Evolutionary conservation across 495 filamentous ascomycete genomes (phyloP).

Genomic region (Aspergillus kassunensis): DNA sequence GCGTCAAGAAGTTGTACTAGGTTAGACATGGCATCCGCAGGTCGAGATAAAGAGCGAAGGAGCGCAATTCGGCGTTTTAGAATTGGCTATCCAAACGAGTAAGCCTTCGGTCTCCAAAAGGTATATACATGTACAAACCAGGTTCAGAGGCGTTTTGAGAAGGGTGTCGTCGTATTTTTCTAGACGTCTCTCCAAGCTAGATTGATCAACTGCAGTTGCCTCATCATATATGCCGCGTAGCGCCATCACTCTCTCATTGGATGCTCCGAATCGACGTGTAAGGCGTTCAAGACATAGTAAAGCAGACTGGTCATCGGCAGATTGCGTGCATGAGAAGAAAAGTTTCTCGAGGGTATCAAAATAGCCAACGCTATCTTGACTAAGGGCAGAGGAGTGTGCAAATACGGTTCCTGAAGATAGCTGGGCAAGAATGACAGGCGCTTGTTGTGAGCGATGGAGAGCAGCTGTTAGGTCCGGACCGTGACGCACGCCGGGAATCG

Average conservation of each 20-base stretch:
- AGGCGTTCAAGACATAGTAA: conserved; percentile 68
- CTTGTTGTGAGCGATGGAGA: conserved; percentile 72
- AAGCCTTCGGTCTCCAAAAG: conserved; percentile 5
- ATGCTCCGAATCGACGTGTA: conserved; percentile 70
- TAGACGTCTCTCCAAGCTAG: conserved; percentile 62
- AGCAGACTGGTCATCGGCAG: conserved; percentile 76
- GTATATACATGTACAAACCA: conserved; percentile 51
- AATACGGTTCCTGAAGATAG: conserved; percentile 42
- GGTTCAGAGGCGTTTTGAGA: conserved; percentile 70
- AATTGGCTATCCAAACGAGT: conserved; percentile 57
- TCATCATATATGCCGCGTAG: conserved; percentile 81
- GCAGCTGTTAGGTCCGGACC: conserved; percentile 47
- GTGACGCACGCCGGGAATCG: conserved; percentile 15
- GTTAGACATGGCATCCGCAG: conserved; percentile 67
- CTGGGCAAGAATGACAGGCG: conserved; percentile 60
- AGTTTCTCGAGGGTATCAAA: conserved; percentile 86
- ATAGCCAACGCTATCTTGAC: conserved; percentile 67
- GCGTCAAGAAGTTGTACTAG: conserved; percentile 72
- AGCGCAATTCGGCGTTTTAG: conserved; percentile 82
- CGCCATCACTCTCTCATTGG: conserved; percentile 80
- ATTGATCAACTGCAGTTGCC: conserved; percentile 63
- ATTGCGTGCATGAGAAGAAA: conserved; percentile 76
- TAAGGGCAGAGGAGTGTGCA: conserved; percentile 38
- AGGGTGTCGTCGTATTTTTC: conserved; percentile 74
- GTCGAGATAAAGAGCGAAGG: conserved; percentile 63